phyloP scores from a whole-genome alignment of 78 protist genomes.

The Tieghemostelium lacteum region DNA sequence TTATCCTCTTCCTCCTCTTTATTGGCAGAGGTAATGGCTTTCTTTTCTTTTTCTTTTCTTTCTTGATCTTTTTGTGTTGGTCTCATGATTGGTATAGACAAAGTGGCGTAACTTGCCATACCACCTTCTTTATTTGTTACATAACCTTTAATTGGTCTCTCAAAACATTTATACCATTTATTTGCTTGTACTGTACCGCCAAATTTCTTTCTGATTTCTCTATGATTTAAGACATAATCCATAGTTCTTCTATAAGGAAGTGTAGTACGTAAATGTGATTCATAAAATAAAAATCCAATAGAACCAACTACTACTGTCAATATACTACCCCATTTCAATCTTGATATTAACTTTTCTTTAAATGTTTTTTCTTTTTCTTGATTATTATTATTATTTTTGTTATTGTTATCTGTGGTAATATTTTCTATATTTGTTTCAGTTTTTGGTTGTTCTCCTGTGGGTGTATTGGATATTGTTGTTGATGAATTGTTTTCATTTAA shows the following conservation, averaged over 20 bases:
- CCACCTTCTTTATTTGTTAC: conserved; percentile 58
- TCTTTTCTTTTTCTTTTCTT: not conserved
- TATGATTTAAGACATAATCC: not conserved
- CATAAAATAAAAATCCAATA: conserved; percentile 53
- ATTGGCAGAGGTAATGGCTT: conserved; percentile 14
- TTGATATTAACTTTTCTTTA: conserved; percentile 32
- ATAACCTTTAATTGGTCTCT: conserved; percentile 34
- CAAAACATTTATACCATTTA: conserved; percentile 54
- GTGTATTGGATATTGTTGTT: conserved; percentile 22
- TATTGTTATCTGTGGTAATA: not conserved
- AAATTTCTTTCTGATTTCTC: conserved; percentile 10
- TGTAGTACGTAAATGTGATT: conserved; percentile 42
- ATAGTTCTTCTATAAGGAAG: conserved; percentile 50
- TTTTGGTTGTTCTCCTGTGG: not conserved
- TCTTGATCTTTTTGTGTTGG: conserved; percentile 61
- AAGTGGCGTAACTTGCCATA: not conserved
- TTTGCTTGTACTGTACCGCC: conserved; percentile 30
- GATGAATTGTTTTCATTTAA: too few relatives aligned
- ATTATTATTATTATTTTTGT: not conserved
- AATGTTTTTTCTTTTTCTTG: conserved; percentile 39
- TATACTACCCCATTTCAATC: conserved; percentile 49
- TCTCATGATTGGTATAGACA: conserved; percentile 39
- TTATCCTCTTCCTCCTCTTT: not conserved
- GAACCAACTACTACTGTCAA: conserved; percentile 1
- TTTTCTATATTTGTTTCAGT: conserved; percentile 17